phyloP scores from a whole-genome alignment of 1,284 basidiomycete genomes.

The Marasmius fiardii region DNA sequence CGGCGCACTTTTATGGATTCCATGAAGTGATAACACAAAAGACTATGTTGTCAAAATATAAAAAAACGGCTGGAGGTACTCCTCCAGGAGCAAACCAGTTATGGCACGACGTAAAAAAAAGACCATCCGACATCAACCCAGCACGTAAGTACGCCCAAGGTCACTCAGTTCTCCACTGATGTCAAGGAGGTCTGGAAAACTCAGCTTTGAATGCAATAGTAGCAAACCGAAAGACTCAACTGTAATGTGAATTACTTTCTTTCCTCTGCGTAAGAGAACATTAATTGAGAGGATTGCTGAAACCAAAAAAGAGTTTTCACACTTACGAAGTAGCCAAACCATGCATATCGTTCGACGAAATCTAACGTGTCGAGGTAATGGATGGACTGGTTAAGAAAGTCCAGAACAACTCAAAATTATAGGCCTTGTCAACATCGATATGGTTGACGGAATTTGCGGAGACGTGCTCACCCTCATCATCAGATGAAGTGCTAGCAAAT shows the following conservation, averaged over 20 bases:
- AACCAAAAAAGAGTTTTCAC: no score
- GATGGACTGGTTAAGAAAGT: slow-evolving; percentile 39
- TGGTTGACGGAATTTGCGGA: not conserved
- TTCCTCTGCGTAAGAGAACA: not conserved
- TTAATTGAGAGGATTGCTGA: no score
- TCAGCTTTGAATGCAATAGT: not conserved
- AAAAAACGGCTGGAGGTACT: no score
- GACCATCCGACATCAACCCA: not conserved
- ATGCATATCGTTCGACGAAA: slow-evolving; percentile 43
- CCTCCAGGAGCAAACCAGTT: no score
- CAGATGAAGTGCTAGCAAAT: slow-evolving; percentile 42
- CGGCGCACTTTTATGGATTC: no score
- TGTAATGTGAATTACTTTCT: not conserved
- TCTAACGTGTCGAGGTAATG: slow-evolving; percentile 36
- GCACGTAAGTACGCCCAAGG: not conserved
- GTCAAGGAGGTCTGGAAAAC: not conserved
- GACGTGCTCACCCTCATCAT: slow-evolving; percentile 29
- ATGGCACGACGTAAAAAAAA: no score
- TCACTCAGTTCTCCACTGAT: not conserved
- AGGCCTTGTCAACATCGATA: not conserved
- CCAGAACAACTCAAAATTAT: slow-evolving; percentile 27
- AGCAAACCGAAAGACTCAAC: not conserved
- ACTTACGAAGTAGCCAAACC: slow-evolving; percentile 48
- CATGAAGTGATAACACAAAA: no score
- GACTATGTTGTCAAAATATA: no score